A percentile compares a stretch with the other conserved stretches of the same genome.
Evolutionary conservation across 306 rosid genomes (phyloP).

Genomic region (Acmispon strigosus): DNA sequence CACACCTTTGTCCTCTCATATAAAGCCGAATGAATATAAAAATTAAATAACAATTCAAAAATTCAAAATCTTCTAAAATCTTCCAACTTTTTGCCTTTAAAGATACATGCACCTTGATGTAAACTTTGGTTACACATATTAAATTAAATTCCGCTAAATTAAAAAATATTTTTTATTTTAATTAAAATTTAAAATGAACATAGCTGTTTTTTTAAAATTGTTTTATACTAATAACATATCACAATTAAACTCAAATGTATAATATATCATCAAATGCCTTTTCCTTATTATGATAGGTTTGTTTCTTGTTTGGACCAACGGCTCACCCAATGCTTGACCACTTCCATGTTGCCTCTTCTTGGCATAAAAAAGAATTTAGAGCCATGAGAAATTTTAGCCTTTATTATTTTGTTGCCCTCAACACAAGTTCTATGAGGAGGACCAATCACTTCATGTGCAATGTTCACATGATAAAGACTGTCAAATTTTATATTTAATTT

Average conservation of each 20-base stretch:
- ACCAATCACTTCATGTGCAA: too few relatives aligned
- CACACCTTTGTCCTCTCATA: neutral
- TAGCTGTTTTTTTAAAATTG: too few relatives aligned
- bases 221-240: too few relatives aligned
- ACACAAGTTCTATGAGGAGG: neutral
- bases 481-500: too few relatives aligned
- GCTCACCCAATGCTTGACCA: neutral
- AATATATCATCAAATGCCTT: neutral
- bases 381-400: neutral
- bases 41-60: neutral
- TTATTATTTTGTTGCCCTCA: neutral
- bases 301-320: slow-evolving; percentile 11
- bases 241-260: too few relatives aligned
- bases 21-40: neutral
- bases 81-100: neutral
- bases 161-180: too few relatives aligned
- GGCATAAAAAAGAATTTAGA: neutral
- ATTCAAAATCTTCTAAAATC: neutral
- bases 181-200: too few relatives aligned
- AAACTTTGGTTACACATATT: too few relatives aligned
- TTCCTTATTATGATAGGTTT: neutral
- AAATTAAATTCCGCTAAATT: too few relatives aligned
- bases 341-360: neutral
- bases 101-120: too few relatives aligned
- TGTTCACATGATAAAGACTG: too few relatives aligned